Conservation (phyloP, 345 rosid genomes). For the Carallia pectinifolia region DNA sequence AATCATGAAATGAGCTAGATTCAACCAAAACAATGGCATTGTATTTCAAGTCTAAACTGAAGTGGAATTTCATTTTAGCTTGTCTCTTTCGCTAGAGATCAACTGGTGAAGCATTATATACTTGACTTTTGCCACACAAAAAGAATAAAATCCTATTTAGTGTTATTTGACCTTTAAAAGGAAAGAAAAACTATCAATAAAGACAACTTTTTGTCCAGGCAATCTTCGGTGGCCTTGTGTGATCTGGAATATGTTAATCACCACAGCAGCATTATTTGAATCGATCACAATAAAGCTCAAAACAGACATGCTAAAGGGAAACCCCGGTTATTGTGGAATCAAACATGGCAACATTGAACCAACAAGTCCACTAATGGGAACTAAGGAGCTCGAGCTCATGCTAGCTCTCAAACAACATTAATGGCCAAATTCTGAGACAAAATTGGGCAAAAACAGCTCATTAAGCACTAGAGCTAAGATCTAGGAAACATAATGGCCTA, state of each 20-base stretch:
- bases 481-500: not conserved
- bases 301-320: constrained; percentile 36
- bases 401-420: not conserved
- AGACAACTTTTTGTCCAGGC: not conserved
- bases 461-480: not conserved
- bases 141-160: not conserved
- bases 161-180: no score
- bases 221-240: not conserved
- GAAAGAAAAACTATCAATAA: no score
- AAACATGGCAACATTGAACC: constrained; percentile 55
- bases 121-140: not conserved
- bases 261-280: constrained; percentile 1
- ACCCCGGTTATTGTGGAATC: constrained; percentile 50
- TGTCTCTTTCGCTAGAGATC: no score
- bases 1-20: no score
- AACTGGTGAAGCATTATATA: no score
- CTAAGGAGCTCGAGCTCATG: no score
- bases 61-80: no score
- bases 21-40: no score
- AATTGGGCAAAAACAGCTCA: not conserved
- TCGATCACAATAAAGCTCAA: constrained; percentile 2
- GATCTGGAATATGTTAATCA: not conserved
- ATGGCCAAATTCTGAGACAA: not conserved
- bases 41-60: no score
- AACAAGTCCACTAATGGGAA: constrained; percentile 54